Evolutionary conservation across 2,329 filamentous ascomycete species (phyloP).

Genomic region (Penicillium hordei): DNA sequence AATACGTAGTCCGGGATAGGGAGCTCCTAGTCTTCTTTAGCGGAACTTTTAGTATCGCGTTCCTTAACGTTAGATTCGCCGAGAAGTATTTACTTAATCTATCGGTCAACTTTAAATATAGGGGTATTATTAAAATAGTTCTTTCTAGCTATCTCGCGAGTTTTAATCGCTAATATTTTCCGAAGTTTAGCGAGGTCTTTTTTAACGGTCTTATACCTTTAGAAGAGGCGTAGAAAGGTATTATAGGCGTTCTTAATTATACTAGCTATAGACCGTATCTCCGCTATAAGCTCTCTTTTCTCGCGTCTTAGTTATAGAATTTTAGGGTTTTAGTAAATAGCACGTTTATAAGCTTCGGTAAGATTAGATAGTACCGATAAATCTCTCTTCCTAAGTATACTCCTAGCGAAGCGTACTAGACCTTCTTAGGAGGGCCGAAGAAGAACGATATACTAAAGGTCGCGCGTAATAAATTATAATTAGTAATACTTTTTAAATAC

Average conservation of each 20-base stretch:
- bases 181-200: too few relatives aligned
- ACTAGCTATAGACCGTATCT: too few relatives aligned
- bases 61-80: constrained; percentile 56
- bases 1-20: constrained; percentile 27
- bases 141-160: too few relatives aligned
- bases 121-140: constrained; percentile 20
- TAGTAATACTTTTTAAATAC: constrained; percentile 32
- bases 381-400: constrained; percentile 32
- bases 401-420: constrained; percentile 22
- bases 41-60: constrained; percentile 68
- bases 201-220: too few relatives aligned
- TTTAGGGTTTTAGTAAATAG: constrained; percentile 21
- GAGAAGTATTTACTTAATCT: constrained; percentile 31
- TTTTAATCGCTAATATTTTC: too few relatives aligned
- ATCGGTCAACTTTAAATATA: constrained; percentile 26
- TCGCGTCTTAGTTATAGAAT: constrained; percentile 26
- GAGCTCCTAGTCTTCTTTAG: constrained; percentile 71
- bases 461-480: constrained; percentile 26
- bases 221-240: too few relatives aligned
- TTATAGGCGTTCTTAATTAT: too few relatives aligned
- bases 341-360: constrained; percentile 19
- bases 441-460: constrained; percentile 31
- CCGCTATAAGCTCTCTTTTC: constrained; percentile 27
- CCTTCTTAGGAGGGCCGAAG: constrained; percentile 27
- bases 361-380: too few relatives aligned